phyloP scores from a whole-genome alignment of 1,284 basidiomycete species.

The Coniferiporia weirii region DNA sequence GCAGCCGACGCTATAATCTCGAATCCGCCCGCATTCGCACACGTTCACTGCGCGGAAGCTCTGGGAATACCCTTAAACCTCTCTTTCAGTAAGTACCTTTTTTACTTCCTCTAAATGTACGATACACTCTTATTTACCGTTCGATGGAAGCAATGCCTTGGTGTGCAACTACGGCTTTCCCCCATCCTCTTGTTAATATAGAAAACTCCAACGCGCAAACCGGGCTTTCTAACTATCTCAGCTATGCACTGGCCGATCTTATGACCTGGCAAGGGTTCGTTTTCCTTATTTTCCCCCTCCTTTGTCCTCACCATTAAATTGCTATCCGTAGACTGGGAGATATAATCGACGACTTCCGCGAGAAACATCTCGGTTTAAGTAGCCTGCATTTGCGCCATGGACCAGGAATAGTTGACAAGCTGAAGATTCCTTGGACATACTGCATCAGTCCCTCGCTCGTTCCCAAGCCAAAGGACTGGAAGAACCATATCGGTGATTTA shows the following conservation, averaged over 20 bases:
- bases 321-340: constrained; percentile 42
- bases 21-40: constrained; percentile 61
- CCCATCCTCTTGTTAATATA: constrained; percentile 60
- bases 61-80: constrained; percentile 54
- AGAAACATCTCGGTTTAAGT: constrained; percentile 43
- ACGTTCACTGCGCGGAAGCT: constrained; percentile 61
- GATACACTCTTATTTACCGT: background rate
- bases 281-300: constrained; percentile 5
- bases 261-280: constrained; percentile 54
- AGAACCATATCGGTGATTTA: constrained; percentile 49
- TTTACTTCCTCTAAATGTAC: constrained; percentile 4
- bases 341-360: constrained; percentile 56
- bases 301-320: background rate
- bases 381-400: constrained; percentile 44
- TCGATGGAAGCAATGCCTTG: constrained; percentile 59
- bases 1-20: constrained; percentile 60
- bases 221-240: constrained; percentile 52
- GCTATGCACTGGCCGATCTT: constrained; percentile 50
- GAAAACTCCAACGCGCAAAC: constrained; percentile 45
- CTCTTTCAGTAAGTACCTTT: constrained; percentile 42
- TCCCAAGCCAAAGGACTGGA: constrained; percentile 61
- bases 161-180: constrained; percentile 55
- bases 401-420: constrained; percentile 48
- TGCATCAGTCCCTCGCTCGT: constrained; percentile 63
- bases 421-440: constrained; percentile 67